These are phyloP conservation scores for Discostella pseudostelligera DNA, from an alignment of 108 stramenopile genomes.

Conservation along the genomic window DNA sequence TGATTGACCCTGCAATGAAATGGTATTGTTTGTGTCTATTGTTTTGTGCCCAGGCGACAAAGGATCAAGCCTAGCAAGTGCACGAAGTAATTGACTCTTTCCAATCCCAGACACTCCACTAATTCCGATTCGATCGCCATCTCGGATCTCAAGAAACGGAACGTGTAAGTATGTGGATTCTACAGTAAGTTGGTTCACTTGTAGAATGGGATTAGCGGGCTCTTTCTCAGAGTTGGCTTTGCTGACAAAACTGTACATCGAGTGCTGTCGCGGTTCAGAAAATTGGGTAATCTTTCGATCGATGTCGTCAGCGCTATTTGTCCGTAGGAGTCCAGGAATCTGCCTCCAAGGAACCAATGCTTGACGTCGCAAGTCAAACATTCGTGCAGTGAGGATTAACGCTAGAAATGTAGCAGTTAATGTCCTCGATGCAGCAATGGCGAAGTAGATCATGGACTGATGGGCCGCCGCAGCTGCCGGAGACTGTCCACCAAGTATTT, in stretches of 20 bases:
- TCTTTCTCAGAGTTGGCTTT: neutral
- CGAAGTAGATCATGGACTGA: conserved; percentile 57
- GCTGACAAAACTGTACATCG: neutral
- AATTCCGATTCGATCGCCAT: conserved; percentile 19
- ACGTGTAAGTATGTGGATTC: conserved; percentile 20
- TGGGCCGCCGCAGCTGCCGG: conserved; percentile 45
- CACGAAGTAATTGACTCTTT: conserved; percentile 42
- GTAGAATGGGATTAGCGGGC: conserved; percentile 4
- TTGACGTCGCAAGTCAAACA: conserved; percentile 20
- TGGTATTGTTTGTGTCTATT: neutral
- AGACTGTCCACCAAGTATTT: conserved; percentile 48
- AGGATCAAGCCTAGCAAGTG: conserved; percentile 30
- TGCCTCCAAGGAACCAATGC: conserved; percentile 14
- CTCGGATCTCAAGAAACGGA: conserved; percentile 6
- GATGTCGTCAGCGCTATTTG: conserved; percentile 1
- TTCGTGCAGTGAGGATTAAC: conserved; percentile 11
- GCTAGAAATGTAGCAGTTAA: conserved; percentile 29
- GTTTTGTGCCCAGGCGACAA: neutral
- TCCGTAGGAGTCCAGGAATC: neutral
- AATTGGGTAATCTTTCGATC: neutral
- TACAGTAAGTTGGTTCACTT: conserved; percentile 21
- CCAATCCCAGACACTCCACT: conserved; percentile 41
- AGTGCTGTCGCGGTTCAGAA: neutral
- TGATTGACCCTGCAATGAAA: conserved; percentile 9
- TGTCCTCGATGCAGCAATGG: conserved; percentile 30